phyloP scores from a whole-genome alignment of 768 basidiomycete species.

The Amanita inopinata region DNA sequence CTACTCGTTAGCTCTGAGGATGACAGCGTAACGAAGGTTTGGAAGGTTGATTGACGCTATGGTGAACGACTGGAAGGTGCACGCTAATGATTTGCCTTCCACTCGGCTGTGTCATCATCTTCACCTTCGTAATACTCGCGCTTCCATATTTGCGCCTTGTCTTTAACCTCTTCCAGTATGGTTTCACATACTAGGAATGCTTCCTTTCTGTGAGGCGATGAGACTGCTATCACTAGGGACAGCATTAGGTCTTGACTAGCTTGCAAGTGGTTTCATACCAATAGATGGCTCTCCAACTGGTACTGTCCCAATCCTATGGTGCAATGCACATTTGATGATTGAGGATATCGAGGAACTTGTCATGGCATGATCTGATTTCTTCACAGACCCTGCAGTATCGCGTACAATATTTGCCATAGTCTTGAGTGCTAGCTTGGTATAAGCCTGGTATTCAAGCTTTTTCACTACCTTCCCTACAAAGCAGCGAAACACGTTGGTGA shows the following conservation, averaged over 20 bases:
- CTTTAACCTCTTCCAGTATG: conserved; percentile 81
- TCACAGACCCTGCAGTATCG: conserved; percentile 29
- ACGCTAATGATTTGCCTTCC: conserved; percentile 51
- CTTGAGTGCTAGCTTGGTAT: conserved; percentile 71
- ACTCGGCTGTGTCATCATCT: conserved; percentile 48
- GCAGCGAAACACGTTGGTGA: not conserved
- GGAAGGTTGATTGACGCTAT: conserved; percentile 61
- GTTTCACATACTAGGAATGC: conserved; percentile 73
- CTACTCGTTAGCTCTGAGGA: conserved; percentile 72
- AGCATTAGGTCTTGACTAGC: not conserved
- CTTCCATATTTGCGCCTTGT: conserved; percentile 85
- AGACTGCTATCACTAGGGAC: conserved; percentile 63
- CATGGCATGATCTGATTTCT: conserved; percentile 34
- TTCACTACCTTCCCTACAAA: conserved; percentile 57
- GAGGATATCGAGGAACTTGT: conserved; percentile 17
- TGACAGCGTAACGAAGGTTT: conserved; percentile 52
- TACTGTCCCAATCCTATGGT: conserved; percentile 72
- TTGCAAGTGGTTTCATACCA: conserved; percentile 19
- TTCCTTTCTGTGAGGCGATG: conserved; percentile 76
- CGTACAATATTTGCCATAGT: conserved; percentile 57
- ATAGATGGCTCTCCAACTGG: conserved; percentile 77
- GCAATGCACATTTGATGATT: conserved; percentile 51
- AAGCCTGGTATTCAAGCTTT: conserved; percentile 74
- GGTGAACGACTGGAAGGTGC: not conserved
- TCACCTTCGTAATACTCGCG: conserved; percentile 77